Evolutionary conservation across 805 yeast genomes (phyloP).

Genomic region (Yamadazyma sp.): DNA sequence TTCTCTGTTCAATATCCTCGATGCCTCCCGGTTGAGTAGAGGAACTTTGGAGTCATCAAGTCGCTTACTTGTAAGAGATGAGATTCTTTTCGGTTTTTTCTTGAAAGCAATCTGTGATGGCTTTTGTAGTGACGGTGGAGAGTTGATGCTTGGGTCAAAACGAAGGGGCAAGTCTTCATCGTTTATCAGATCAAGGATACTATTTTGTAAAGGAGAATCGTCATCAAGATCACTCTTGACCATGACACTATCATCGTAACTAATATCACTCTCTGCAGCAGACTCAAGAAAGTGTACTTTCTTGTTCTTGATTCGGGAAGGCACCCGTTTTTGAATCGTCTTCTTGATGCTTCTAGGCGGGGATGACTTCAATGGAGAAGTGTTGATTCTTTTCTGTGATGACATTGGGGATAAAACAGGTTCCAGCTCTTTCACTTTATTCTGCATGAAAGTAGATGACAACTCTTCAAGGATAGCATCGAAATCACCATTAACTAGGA

Average conservation of each 20-base stretch:
- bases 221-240: conserved; percentile 27
- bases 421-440: conserved; percentile 18
- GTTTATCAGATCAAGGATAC: conserved; percentile 22
- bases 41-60: conserved; percentile 22
- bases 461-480: conserved; percentile 33
- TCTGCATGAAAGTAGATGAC: conserved; percentile 29
- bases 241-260: conserved; percentile 22
- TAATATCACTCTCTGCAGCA: conserved; percentile 28
- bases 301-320: conserved; percentile 20
- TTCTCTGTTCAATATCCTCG: conserved; percentile 9
- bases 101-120: conserved; percentile 7
- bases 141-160: conserved; percentile 29
- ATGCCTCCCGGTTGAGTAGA: conserved; percentile 36
- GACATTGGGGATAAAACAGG: not conserved
- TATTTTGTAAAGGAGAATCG: conserved; percentile 29
- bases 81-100: conserved; percentile 13
- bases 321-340: conserved; percentile 7
- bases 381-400: conserved; percentile 8
- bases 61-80: conserved; percentile 17
- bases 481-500: conserved; percentile 33
- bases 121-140: conserved; percentile 24
- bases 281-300: conserved; percentile 47
- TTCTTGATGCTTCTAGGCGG: conserved; percentile 19
- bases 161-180: conserved; percentile 27
- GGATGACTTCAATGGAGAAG: conserved; percentile 22